Conservation (phyloP, 345 rosid genomes). For the Noccaea caerulescens region DNA sequence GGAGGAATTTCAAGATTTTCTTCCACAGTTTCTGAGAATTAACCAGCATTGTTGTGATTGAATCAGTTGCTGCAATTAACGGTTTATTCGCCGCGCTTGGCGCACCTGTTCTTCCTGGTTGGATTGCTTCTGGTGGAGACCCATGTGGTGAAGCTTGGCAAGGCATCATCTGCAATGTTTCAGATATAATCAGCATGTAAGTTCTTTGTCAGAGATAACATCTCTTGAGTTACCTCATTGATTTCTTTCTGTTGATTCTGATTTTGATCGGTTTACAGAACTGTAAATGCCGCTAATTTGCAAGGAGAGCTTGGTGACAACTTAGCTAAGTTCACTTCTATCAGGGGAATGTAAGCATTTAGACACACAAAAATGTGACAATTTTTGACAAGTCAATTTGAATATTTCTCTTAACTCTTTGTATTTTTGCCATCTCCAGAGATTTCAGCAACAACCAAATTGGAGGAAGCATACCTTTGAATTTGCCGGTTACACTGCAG, state of each 20-base stretch:
- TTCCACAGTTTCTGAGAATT: background rate
- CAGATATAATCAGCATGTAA: conserved; percentile 66
- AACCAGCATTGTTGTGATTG: conserved; percentile 51
- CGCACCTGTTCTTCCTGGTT: conserved; percentile 80
- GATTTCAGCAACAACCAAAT: conserved; percentile 90
- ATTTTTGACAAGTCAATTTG: conserved; percentile 2
- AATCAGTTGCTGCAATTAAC: conserved; percentile 84
- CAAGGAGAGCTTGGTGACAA: conserved; percentile 84
- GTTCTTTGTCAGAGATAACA: conserved; percentile 1
- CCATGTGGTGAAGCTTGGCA: conserved; percentile 96
- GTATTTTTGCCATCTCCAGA: conserved; percentile 49
- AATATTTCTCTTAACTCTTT: conserved; percentile 26
- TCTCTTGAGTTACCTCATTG: background rate
- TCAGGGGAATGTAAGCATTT: conserved; percentile 71
- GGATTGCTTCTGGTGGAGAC: conserved; percentile 93
- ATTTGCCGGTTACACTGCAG: conserved; percentile 75
- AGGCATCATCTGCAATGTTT: conserved; percentile 74
- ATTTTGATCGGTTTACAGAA: conserved; percentile 49
- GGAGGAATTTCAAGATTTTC: background rate
- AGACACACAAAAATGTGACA: background rate
- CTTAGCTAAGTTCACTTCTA: conserved; percentile 71
- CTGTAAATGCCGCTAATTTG: conserved; percentile 87
- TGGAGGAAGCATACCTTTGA: conserved; percentile 88
- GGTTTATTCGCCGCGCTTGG: conserved; percentile 74
- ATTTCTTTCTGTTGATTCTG: background rate